These are phyloP conservation scores for Mycena capillaripes DNA, from an alignment of 768 basidiomycete genomes.

Conservation along the genomic window DNA sequence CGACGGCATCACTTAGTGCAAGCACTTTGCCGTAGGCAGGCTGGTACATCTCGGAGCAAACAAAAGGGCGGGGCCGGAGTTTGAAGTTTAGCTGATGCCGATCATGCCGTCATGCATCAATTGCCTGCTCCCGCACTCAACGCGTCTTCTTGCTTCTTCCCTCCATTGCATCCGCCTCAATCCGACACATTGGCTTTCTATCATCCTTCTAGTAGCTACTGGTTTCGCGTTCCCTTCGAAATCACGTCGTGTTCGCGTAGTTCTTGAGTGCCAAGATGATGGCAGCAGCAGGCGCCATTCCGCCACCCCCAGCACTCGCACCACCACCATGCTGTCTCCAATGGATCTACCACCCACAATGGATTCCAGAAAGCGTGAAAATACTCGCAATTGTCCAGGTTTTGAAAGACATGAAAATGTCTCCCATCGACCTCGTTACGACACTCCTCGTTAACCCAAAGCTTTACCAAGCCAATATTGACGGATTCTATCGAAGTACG, in stretches of 20 bases:
- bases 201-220: not conserved
- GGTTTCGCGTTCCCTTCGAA: not conserved
- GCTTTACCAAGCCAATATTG: not conserved
- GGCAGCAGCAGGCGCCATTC: no score
- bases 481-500: conserved; percentile 5
- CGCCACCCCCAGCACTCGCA: no score
- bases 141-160: no score
- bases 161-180: not conserved
- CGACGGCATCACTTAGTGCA: not conserved
- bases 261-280: no score
- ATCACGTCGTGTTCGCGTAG: no score
- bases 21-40: not conserved
- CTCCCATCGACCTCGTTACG: not conserved
- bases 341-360: no score
- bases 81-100: no score
- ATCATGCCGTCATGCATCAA: no score
- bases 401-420: not conserved
- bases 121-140: no score
- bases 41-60: not conserved
- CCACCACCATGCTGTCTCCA: no score
- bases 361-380: no score
- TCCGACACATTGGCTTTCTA: not conserved
- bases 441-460: not conserved
- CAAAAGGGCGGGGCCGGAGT: not conserved
- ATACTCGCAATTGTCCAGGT: no score